These are phyloP conservation scores for Leccinum disarticulatum DNA, from an alignment of 768 basidiomycete species.

Conservation along the genomic window DNA sequence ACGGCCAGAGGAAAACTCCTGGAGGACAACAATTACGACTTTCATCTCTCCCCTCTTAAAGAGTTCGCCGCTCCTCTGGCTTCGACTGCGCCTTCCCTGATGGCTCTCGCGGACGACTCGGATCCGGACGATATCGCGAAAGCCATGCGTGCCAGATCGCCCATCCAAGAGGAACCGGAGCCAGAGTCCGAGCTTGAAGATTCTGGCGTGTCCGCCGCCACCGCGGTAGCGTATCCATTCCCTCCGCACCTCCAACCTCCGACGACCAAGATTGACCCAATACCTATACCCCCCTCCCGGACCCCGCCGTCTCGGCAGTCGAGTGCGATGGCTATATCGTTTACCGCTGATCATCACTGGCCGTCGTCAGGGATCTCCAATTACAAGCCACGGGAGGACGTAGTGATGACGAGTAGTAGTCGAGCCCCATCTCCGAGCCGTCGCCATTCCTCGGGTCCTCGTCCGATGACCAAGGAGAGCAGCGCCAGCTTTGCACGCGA, in stretches of 20 bases:
- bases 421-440: constrained; percentile 29
- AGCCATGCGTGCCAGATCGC: constrained; percentile 15
- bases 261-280: constrained; percentile 22
- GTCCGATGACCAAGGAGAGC: constrained; percentile 13
- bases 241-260: constrained; percentile 28
- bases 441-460: constrained; percentile 24
- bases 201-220: constrained; percentile 1
- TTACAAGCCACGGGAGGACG: constrained; percentile 30
- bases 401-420: constrained; percentile 25
- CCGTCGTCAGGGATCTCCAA: constrained; percentile 19
- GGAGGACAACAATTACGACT: no score
- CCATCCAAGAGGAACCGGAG: constrained; percentile 26
- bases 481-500: constrained; percentile 17
- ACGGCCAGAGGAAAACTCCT: no score
- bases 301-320: constrained; percentile 28
- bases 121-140: constrained; percentile 30
- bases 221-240: constrained; percentile 20
- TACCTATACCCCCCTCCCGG: constrained; percentile 33
- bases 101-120: constrained; percentile 30
- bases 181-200: constrained; percentile 29
- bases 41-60: no score
- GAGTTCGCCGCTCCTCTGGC: constrained; percentile 27
- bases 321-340: constrained; percentile 29
- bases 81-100: constrained; percentile 30
- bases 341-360: constrained; percentile 23